Evolutionary conservation across 257 asterid genomes (phyloP), one percentile per base, ranked within the genome.

Genomic region (Asclepias syriaca): DNA sequence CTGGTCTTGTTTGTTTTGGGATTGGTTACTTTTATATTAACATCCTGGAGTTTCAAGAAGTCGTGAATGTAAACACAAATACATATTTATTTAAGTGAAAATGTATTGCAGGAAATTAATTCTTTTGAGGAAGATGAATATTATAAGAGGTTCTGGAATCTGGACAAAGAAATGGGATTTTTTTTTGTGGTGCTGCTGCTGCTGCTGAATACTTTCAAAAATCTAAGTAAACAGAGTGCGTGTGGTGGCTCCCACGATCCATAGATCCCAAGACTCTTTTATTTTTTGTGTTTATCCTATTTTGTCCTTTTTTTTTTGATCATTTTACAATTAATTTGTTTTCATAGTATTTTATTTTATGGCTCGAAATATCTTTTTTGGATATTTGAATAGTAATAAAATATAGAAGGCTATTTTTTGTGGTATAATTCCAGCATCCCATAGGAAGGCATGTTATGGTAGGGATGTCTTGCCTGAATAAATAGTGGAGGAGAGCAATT

Each of bases 91-190:
- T 6, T 43, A 40, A 40, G 46, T 40, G 46, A 40, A 40, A 40
- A 40, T 40, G 46, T 40, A n/a, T 24, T n/a, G 34, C 3, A 19
- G 27, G 46, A 37, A 45, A 43, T 43, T 9, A 45, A 43, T 43
- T 9, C 48, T 43, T 43, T 43, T 43, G 73, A 71, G 74, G 39
- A 43, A 27, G 9, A 66, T 22, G 69, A 48, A 58, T 56, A 63
- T 79, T 67, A 70, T 58, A 14, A 49, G 70, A 67, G 65, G 73
- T 71, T 70, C 69, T 66, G 81, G 81, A 77, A 66, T 79, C 77
- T 74, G 87, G 88, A 86, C 85, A 80, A 85, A 80, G 80, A 57
- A 77, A 75, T 81, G 73, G 84, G 79, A 84, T 79, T 79, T 84
- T 83, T 74, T 21, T 48, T n/a, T n/a, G n/a, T 73, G 56, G 19